Evolutionary conservation across 495 filamentous ascomycete genomes (phyloP), one percentile per base, ranked within the genome.

Genomic region (Lasiosphaeria ovina): DNA sequence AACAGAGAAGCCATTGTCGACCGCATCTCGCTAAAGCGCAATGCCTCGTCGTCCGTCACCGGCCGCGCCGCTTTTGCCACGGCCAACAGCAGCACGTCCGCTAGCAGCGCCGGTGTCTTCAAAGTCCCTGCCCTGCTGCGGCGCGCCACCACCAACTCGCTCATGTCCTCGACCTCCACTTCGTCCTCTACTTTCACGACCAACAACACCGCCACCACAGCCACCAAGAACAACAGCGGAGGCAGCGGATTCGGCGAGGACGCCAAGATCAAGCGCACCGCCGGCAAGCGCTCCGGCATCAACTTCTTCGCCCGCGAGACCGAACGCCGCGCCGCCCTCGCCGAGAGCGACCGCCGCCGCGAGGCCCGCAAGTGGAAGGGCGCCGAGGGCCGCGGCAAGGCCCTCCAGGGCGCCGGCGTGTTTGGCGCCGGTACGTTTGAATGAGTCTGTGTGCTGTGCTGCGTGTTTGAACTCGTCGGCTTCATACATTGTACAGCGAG

Each of bases 271-370:
- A 92, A 90, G 77, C 90, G 87, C 77, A 87, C 84, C 32, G 85
- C 87, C 17, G 73, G 79, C 40, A 83, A 81, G 66, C 70, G 71
- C 35, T 80, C 76, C 3, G 82, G 83, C 40, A 85, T 96, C 36
- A 92, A 93, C 66, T 95, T 89, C 61, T 89, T 93, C 68, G 85
- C 89, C 4, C 82, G 91, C 50, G 93, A 89, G 74, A 86, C 74
- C 63, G 86, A 89, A 74, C 74, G 85, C 63, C 77, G 78, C 60
- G 79, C 77, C 3, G 78, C 77, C 38, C 68, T 89, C 24, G 83
- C 83, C 47, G 85, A 85, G 69, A 78, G 73, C 36, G 85, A 88
- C 75, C 79, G 78, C 69, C 78, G 80, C 68, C 77, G 88, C 52
- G 85, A 87, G 70, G 89, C 87, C 71, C 81, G 78, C 60, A 84